Base-by-base conservation (phyloP, 2,329 filamentous ascomycete genomes). In the Cladophialophora bantiana region DNA sequence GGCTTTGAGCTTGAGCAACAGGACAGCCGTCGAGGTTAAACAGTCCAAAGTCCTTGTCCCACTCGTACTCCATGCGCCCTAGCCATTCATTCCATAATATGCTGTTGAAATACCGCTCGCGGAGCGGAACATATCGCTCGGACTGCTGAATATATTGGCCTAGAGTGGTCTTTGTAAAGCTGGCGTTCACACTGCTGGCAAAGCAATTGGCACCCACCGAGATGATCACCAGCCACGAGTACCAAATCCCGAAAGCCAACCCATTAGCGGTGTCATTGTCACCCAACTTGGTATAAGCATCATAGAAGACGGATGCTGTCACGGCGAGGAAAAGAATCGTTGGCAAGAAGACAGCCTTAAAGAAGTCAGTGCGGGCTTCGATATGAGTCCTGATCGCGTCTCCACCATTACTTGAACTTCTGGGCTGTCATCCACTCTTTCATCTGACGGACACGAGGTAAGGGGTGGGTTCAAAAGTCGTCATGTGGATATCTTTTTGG, bases 171-270 rank as follows among this genome's bases (percentile, higher is more conserved):
- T 50, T n/a, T 7, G 58, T 48, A n/a, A 52, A 15, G 15, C 50
- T 34, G 2, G 31, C 26, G 5, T 34, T 38, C 10, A 61, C 34
- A 20, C 58, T 61, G 58, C 58, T 53, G n/a, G 58, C 45, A 20
- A 36, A 61, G 34, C 57, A 61, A n/a, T 61, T 53, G 20, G 42
- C 58, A 20, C 34, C 58, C 15, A 53, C 58, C 6, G 40, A 42
- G 42, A 60, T 26, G 18, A 60, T 18, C 58, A 60, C 6, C 58
- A 13, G 5, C 42, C 42, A 52, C 12, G 58, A 60, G 32, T 36
- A 50, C 58, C 58, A 52, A 9, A 60, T 48, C 6, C 42, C 45
- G 31, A 35, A 60, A 32, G 58, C 58, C 31, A 60, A 6, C 9
- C 48, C 32, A 7, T 36, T 10, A 10, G 58, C 42, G 9, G 58